Base-by-base conservation (phyloP, 225 moss, liverwort and hornwort genomes). In the Takakia lepidozioides region DNA sequence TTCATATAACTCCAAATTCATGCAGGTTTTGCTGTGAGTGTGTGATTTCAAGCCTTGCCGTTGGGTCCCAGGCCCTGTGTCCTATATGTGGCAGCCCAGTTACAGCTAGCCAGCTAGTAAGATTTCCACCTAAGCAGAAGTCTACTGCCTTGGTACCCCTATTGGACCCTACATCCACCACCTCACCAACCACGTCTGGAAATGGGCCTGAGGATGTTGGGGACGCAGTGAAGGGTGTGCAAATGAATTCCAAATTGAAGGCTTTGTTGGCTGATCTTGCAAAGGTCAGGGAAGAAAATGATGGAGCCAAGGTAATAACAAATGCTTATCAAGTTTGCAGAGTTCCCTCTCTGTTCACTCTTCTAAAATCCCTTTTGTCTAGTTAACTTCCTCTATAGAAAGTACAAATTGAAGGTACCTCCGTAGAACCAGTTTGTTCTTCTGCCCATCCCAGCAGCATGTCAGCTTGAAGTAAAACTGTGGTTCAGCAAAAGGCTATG, bases 1-100 rank as follows among this genome's bases (percentile, higher is more conserved):
- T n/a, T n/a, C n/a, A n/a, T n/a, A n/a, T n/a, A n/a, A n/a, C n/a
- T n/a, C n/a, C n/a, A n/a, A 17, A 27, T 52, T 49, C 46, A 38
- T 63, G 72, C 84, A 95, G 95, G 95, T 95, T 84, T 56, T 95
- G 95, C 72, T 87, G 84, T 61, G 95, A 95, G 60, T 95, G 95
- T 61, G 87, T 90, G 30, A 89, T 90, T 76, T 90, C 95, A 29
- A 87, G 84, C 67, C 74, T 95, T 62, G 80, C 79, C 38, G 68
- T 80, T 46, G 87, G 90, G 39, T 90, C 75, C 19, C 86, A 84
- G 69, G 95, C 85, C 39, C 55, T 68, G 53, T 95, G 95, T 63
- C 74, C 87, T 48, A 67, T 95, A 52, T 95, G 95, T 54, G 64
- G 72, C 58, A 82, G 65, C 43, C 60, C 73, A 34, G 74, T 86